Percentiles rank a stretch among this genome's conserved stretches.
These are phyloP conservation scores for Limtongozyma cylindracea DNA, from an alignment of 805 yeast species.

Conservation along the genomic window DNA sequence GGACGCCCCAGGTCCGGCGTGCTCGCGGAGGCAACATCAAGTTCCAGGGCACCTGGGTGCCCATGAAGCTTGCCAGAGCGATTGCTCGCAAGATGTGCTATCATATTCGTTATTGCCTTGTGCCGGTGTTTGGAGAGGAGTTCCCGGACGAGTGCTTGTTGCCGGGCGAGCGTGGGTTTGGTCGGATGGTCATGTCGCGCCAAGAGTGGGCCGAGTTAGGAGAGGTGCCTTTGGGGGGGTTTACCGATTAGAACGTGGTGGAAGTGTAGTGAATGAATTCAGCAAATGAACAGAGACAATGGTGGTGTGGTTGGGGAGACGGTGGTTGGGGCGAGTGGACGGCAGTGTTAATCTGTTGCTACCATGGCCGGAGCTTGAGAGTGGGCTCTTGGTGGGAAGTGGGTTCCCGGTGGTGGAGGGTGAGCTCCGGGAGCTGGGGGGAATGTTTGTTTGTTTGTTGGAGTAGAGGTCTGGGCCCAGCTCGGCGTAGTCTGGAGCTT, in stretches of 20 bases:
- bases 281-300: background rate
- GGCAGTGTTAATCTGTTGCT: too few species aligned
- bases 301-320: background rate
- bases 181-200: conserved; percentile 4
- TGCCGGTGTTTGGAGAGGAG: conserved; percentile 55
- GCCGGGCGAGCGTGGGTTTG: conserved; percentile 39
- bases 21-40: conserved; percentile 80
- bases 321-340: too few species aligned
- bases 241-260: background rate
- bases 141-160: conserved; percentile 36
- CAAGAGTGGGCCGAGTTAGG: background rate
- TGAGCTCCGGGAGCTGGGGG: too few species aligned
- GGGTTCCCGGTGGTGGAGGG: too few species aligned
- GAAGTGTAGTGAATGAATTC: background rate
- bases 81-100: conserved; percentile 58
- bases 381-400: too few species aligned
- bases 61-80: conserved; percentile 36
- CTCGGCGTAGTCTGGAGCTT: too few species aligned
- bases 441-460: too few species aligned
- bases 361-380: too few species aligned
- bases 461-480: too few species aligned
- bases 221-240: background rate
- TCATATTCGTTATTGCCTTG: conserved; percentile 45
- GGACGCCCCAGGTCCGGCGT: conserved; percentile 36
- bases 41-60: conserved; percentile 90